Base-by-base conservation (phyloP, 768 basidiomycete species). In the Leucocoprinus leucothites region DNA sequence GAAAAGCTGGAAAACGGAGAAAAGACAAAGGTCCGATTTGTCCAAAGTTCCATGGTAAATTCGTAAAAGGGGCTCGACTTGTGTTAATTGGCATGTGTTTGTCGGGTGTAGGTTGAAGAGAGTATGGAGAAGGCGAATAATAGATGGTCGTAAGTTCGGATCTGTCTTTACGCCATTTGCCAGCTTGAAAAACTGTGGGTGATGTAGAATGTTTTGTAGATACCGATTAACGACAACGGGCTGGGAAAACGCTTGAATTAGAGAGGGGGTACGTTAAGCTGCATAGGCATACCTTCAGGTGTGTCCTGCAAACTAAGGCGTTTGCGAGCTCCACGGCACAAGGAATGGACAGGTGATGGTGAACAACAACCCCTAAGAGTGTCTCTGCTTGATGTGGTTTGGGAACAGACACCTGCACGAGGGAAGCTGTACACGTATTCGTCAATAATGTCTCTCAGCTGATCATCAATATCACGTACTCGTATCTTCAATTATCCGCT, bases 1-100 rank as follows among this genome's bases (percentile, higher is more conserved):
- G 62, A 94, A 94, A 0, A 94, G 72, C 34, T 80, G 80, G 73
- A 95, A 87, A 51, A 97, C 80, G 1, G 82, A 79, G 3, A 97
- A 71, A 1, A 98, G 73, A 25, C 74, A 71, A 24, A 79, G 75
- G 65, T 98, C 95, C 1, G 87, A 60, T 1, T 58, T 47, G 0
- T 84, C 80, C n/a, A 89, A 66, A 0, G 89, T 89, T 1, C 89
- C 95, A 8, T 79, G 70, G 65, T 98, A 98, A 1, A 94, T 71
- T 18, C 71, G 72, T 42, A 89, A 69, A 34, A 98, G 74, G 1
- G 91, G 91, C 44, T 90, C 85, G 42, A 95, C 71, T 60, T 95
- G 91, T 2, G 82, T 87, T 9, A 86, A 78, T 65, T 96, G 95
- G 63, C 91, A 95, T 1, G 93, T 88, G 61, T 92, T 92, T 11